Percentiles rank a stretch among this genome's conserved stretches.
phyloP scores from a whole-genome alignment of 345 rosid species.

The Hibiscus syriacus region DNA sequence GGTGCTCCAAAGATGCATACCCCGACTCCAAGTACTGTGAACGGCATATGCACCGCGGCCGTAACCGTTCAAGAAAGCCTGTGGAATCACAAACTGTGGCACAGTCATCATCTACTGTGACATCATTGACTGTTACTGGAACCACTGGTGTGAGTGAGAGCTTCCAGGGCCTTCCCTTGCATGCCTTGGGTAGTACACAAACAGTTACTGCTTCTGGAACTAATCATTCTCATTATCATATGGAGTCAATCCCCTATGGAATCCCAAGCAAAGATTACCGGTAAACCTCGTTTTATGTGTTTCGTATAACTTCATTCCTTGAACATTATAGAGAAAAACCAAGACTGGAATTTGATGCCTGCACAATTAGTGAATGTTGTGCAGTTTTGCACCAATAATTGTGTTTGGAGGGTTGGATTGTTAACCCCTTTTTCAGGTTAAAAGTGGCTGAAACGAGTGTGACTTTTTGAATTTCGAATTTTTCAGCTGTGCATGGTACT shows the following conservation, averaged over 20 bases:
- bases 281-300: conserved; percentile 20
- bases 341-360: not conserved
- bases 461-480: not conserved
- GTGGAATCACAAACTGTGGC: conserved; percentile 71
- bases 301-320: not conserved
- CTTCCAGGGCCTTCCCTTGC: conserved; percentile 34
- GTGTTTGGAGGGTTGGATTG: not conserved
- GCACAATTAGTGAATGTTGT: not conserved
- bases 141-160: conserved; percentile 27
- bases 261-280: conserved; percentile 53
- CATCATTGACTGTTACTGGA: conserved; percentile 36
- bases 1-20: conserved; percentile 52
- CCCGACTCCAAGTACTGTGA: conserved; percentile 81
- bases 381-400: not conserved
- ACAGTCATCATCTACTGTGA: conserved; percentile 35
- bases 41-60: conserved; percentile 98
- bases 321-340: not conserved
- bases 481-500: not conserved
- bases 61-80: conserved; percentile 99
- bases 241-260: conserved; percentile 41
- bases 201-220: conserved; percentile 27
- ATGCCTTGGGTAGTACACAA: conserved; percentile 27
- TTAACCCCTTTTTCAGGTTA: conserved; percentile 5
- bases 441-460: not conserved
- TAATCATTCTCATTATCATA: conserved; percentile 29